Base-by-base conservation (phyloP, 805 yeast species). In the Suhomyces sp. region DNA sequence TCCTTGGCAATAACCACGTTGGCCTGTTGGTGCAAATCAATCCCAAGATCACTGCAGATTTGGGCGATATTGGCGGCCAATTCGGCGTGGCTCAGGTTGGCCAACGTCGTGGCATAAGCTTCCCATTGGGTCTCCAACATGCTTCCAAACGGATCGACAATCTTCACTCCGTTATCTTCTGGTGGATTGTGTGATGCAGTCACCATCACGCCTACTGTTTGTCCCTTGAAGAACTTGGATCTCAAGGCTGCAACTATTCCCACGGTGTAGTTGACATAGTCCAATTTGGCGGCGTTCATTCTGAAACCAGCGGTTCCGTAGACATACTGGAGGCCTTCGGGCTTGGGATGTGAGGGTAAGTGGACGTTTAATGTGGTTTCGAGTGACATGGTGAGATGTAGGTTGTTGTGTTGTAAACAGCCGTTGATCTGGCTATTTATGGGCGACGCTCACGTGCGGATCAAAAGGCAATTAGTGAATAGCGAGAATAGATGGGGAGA, bases 251-350 rank as follows among this genome's bases (percentile, higher is more conserved):
- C 97, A 26, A 92, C 67, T 17, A 91, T 74, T 2, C 97, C 97
- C 15, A 88, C 90, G 6, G 93, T 62, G 54, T 49, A 57, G 69
- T 90, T 87, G 31, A 92, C 93, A 15, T 90, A 85, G 65, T 90
- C 96, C 58, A 93, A 73, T 15, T 78, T 69, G 19, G 71, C 65
- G 1, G 96, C 92, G 47, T 82, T 74, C 73, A 86, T 85, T 54
- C 99, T 82, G 73, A 94, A 94, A 7, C 99, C 99, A 1, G 99
- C 99, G 0, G 99, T 94, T n/a, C 99, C 99, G 63, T 94, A 94
- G 15, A 82, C 71, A 64, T 83, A 86, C 10, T 49, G 54, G 41
- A 64, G 51, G 40, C 56, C 57, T 19, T 60, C 65, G 2, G 86
- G 83, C 52, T 81, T 82, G 27, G 78, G 78, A 56, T 80, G 78